These are phyloP conservation scores for Fusarium setosum DNA, from an alignment of 2,329 filamentous ascomycete genomes.

Conservation along the genomic window DNA sequence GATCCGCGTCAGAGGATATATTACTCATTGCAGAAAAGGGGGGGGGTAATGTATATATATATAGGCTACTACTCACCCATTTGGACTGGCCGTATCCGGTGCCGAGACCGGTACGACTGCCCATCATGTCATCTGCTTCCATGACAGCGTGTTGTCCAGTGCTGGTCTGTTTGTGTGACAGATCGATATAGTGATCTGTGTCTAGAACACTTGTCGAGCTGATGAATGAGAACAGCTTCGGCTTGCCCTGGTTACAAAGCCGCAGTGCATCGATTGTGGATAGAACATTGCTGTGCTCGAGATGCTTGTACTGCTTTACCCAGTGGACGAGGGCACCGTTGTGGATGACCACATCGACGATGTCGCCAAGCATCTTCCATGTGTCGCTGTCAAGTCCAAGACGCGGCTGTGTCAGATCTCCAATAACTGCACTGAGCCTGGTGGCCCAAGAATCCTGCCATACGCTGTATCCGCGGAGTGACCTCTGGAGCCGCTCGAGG, in stretches of 20 bases:
- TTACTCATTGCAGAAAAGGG: not conserved
- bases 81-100: constrained; percentile 94
- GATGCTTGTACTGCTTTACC: constrained; percentile 79
- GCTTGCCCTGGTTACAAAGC: constrained; percentile 80
- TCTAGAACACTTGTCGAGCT: constrained; percentile 83
- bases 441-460: constrained; percentile 78
- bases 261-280: constrained; percentile 80
- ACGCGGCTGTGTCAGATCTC: constrained; percentile 78
- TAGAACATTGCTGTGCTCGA: constrained; percentile 80
- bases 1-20: not conserved
- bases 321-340: constrained; percentile 88
- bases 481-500: constrained; percentile 72
- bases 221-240: constrained; percentile 83
- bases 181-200: constrained; percentile 80
- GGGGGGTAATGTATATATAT: too few relatives aligned
- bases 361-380: constrained; percentile 74
- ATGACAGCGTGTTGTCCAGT: constrained; percentile 73
- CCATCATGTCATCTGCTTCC: constrained; percentile 82
- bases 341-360: constrained; percentile 80
- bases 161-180: constrained; percentile 64
- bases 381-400: constrained; percentile 75
- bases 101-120: constrained; percentile 79
- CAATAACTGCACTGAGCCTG: constrained; percentile 75
- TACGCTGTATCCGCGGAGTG: constrained; percentile 80
- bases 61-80: constrained; percentile 77